Conservation (phyloP, 2,329 filamentous ascomycete species). For the Bimuria novae-zelandiae region DNA sequence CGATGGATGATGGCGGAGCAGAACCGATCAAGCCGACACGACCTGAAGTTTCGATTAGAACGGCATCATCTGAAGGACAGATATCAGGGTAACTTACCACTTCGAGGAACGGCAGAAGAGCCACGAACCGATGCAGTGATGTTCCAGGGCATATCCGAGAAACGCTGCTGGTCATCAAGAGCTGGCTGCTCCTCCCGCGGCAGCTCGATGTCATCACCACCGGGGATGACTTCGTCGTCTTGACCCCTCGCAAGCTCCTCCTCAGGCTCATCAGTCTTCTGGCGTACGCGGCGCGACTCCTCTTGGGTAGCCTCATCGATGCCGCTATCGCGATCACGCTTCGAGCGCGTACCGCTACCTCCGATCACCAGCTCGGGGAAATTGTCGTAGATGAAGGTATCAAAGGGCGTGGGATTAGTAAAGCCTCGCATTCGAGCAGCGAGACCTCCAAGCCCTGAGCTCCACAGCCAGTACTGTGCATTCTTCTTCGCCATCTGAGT, state of each 20-base stretch:
- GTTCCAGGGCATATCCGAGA: slow-evolving; percentile 73
- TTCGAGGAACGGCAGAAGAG: slow-evolving; percentile 51
- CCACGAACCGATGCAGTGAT: slow-evolving; percentile 59
- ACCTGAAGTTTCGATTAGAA: background rate
- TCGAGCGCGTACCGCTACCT: slow-evolving; percentile 30
- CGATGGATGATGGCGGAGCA: slow-evolving; percentile 42
- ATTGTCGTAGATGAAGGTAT: slow-evolving; percentile 61
- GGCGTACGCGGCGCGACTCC: slow-evolving; percentile 41
- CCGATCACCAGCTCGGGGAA: slow-evolving; percentile 57
- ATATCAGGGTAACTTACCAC: slow-evolving; percentile 21
- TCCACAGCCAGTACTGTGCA: slow-evolving; percentile 64
- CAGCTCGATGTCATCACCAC: slow-evolving; percentile 63
- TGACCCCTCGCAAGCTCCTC: slow-evolving; percentile 40
- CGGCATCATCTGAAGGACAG: too few species aligned
- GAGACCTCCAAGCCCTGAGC: slow-evolving; percentile 60
- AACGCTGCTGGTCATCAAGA: slow-evolving; percentile 69
- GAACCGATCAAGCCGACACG: slow-evolving; percentile 49
- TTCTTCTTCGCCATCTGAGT: slow-evolving; percentile 63
- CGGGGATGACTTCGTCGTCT: slow-evolving; percentile 40
- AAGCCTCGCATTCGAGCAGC: slow-evolving; percentile 52
- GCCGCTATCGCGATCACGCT: slow-evolving; percentile 42
- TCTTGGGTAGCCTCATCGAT: slow-evolving; percentile 41
- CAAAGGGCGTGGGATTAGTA: slow-evolving; percentile 56
- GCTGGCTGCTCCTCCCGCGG: slow-evolving; percentile 69
- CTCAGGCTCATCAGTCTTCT: slow-evolving; percentile 37